Evolutionary conservation across 148 eudicot genomes (phyloP).

Genomic region (Beta vulgaris): DNA sequence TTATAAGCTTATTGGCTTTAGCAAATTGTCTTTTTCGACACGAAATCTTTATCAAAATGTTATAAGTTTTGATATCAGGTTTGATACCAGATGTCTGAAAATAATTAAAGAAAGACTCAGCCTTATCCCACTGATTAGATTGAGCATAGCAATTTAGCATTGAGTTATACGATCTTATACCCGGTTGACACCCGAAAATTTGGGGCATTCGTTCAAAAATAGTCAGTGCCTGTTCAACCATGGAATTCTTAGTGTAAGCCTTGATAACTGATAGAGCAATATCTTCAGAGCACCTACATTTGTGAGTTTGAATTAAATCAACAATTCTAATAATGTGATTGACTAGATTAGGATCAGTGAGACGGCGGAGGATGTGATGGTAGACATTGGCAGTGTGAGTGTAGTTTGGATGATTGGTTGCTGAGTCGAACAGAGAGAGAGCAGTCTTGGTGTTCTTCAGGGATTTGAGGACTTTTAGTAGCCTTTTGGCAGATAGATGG

Average conservation of each 20-base stretch:
- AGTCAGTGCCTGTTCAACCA: slow-evolving; percentile 52
- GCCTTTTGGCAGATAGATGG: slow-evolving; percentile 42
- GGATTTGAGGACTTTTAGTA: slow-evolving; percentile 60
- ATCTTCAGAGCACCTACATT: slow-evolving; percentile 55
- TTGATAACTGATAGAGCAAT: slow-evolving; percentile 55
- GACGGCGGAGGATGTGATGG: slow-evolving; percentile 78
- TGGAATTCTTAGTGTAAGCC: slow-evolving; percentile 46
- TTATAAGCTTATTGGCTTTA: slow-evolving; percentile 48
- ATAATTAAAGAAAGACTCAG: slow-evolving; percentile 51
- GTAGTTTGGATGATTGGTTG: slow-evolving; percentile 39
- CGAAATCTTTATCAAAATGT: slow-evolving; percentile 61
- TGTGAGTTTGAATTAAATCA: slow-evolving; percentile 43
- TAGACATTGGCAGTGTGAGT: slow-evolving; percentile 42
- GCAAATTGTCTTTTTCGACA: slow-evolving; percentile 52
- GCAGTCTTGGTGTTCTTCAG: slow-evolving; percentile 46
- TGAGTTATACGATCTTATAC: slow-evolving; percentile 61
- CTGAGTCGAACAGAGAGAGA: slow-evolving; percentile 60
- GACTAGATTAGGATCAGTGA: slow-evolving; percentile 35
- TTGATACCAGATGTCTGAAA: slow-evolving; percentile 41
- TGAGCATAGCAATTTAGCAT: slow-evolving; percentile 59
- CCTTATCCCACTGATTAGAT: slow-evolving; percentile 45
- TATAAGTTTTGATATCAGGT: slow-evolving; percentile 65
- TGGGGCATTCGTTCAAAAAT: slow-evolving; percentile 56
- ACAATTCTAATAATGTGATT: slow-evolving; percentile 44
- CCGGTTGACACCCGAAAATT: slow-evolving; percentile 67